Conservation (phyloP, 2,329 filamentous ascomycete species). For the Exophiala spinifera region DNA sequence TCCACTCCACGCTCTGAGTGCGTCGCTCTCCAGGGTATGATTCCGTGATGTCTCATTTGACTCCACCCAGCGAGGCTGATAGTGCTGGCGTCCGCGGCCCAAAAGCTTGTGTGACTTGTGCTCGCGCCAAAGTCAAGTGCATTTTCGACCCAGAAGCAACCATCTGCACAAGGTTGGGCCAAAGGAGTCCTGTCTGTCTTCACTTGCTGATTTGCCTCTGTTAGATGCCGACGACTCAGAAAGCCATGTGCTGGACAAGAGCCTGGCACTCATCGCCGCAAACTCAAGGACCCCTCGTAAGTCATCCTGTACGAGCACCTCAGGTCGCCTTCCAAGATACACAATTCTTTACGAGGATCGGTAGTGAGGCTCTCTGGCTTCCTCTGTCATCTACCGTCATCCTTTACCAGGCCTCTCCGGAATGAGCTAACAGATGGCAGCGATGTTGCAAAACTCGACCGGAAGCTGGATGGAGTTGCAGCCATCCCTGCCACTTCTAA, state of each 20-base stretch:
- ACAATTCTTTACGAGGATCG: no score
- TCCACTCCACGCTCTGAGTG: background rate
- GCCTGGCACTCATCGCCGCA: conserved; percentile 27
- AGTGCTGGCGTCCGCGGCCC: conserved; percentile 7
- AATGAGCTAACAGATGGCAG: background rate
- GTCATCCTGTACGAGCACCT: background rate
- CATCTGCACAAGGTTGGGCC: conserved; percentile 21
- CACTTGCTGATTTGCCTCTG: background rate
- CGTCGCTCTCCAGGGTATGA: background rate
- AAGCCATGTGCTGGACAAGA: conserved; percentile 6
- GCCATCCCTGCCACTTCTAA: conserved; percentile 26
- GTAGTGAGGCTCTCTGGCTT: no score
- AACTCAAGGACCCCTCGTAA: conserved; percentile 1
- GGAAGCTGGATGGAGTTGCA: conserved; percentile 32
- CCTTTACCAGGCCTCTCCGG: no score
- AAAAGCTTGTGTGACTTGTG: conserved; percentile 24
- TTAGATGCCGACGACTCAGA: conserved; percentile 32
- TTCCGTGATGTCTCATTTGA: background rate
- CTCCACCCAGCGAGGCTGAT: conserved; percentile 3
- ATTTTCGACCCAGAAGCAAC: conserved; percentile 10
- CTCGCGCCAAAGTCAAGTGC: conserved; percentile 22
- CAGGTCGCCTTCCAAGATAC: no score
- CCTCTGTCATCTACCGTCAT: no score
- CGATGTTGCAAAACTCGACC: conserved; percentile 30
- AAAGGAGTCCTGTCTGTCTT: background rate